Conservation (phyloP, 2,329 filamentous ascomycete genomes). For the Penicillium sclerotigenum region DNA sequence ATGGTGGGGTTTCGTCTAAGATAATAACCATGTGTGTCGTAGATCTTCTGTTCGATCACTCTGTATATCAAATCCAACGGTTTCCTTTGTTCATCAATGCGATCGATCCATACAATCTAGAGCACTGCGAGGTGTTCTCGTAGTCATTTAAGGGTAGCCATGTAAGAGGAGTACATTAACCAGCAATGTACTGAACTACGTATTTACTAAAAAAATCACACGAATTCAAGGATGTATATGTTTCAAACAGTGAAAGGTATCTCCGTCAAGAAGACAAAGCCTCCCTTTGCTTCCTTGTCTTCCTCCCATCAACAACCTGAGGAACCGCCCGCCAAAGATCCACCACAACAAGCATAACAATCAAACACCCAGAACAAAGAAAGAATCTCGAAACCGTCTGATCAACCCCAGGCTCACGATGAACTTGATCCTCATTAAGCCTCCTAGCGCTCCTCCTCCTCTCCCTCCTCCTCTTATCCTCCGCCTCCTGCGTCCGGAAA, state of each 20-base stretch:
- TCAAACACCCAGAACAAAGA: conserved; percentile 39
- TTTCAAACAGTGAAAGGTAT: not conserved
- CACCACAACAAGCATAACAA: conserved; percentile 28
- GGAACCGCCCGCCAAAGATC: not conserved
- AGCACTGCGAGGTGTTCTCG: no score
- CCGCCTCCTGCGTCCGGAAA: conserved; percentile 66
- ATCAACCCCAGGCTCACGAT: not conserved
- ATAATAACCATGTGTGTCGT: conserved; percentile 32
- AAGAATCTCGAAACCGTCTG: conserved; percentile 34
- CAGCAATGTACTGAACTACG: not conserved
- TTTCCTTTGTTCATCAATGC: conserved; percentile 25
- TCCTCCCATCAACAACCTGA: not conserved
- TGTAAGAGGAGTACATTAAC: not conserved
- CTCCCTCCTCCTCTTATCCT: conserved; percentile 54
- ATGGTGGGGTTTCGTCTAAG: conserved; percentile 8
- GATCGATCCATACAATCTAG: not conserved
- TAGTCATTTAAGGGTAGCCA: not conserved
- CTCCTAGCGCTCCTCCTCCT: conserved; percentile 42
- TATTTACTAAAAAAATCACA: not conserved
- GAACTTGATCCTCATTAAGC: conserved; percentile 20
- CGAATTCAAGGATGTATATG: not conserved
- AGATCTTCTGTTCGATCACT: conserved; percentile 21
- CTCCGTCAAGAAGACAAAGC: not conserved
- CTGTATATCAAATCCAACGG: conserved; percentile 36
- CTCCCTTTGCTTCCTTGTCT: conserved; percentile 6